Evolutionary conservation across 805 yeast genomes (phyloP), one percentile per base, ranked within the genome.

Genomic region (Kodamaea restingae): DNA sequence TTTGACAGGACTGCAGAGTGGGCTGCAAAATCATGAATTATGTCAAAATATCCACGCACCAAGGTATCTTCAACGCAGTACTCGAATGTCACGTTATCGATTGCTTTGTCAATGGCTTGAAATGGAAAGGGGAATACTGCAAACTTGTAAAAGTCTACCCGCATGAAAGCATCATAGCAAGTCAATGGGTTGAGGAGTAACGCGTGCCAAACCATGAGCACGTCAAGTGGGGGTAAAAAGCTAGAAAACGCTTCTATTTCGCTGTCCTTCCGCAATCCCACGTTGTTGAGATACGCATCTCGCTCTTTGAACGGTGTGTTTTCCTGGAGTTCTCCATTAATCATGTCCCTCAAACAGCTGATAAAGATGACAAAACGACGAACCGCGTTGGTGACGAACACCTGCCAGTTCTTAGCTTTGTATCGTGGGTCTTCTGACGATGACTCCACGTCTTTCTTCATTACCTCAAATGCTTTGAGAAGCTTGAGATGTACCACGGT

Each of bases 131-230:
- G 51, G 40, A 26, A 45, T 9, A 29, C 29, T 15, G 49, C 42
- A 33, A 55, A 51, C 25, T 38, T 35, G n/a, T 43, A 15, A 18
- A 52, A 46, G 26, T 46, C 32, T 37, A 49, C 49, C 12, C 55
- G 43, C 7, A 33, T 40, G 20, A 47, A 45, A n/a, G 34, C 40
- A 17, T 54, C 55, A 33, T 49, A 46, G 33, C 38, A 46, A 1
- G 48, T 15, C 30, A 36, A 32, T 3, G 58, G 52, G 30, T 54
- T 51, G 30, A 54, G 41, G 24, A 50, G 28, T 27, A 55, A 49
- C 1, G 55, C 47, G 30, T 56, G 53, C 61, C 60, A 56, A 10
- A 56, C 52, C 51, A 55, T 42, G n/a, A 53, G 17, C 3, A 56
- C 47, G 35, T 56, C 61, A 28, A 56, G 39, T 3, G 58, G 58